Evolutionary conservation across 2,329 filamentous ascomycete genomes (phyloP).

Genomic region (Colletotrichum navitas): DNA sequence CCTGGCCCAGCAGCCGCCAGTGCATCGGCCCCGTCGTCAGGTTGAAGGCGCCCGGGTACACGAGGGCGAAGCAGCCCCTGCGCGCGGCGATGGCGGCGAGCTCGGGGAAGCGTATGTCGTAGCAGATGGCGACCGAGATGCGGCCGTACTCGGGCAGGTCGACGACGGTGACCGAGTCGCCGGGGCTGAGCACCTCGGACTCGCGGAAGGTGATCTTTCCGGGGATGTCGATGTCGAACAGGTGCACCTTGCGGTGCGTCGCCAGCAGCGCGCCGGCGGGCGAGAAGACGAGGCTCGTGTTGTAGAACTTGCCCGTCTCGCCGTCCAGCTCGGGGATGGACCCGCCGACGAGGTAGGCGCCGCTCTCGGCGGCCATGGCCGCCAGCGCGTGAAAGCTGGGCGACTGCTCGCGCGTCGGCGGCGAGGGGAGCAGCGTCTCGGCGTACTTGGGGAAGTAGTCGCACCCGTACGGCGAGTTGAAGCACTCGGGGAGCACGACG

Average conservation of each 20-base stretch:
- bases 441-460: constrained; percentile 92
- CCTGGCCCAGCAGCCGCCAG: constrained; percentile 87
- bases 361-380: constrained; percentile 81
- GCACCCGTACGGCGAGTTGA: constrained; percentile 97
- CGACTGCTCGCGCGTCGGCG: constrained; percentile 76
- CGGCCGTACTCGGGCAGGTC: constrained; percentile 90
- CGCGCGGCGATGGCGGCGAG: constrained; percentile 89
- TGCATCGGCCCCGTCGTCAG: constrained; percentile 91
- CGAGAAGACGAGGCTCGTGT: constrained; percentile 87
- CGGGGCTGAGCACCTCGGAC: constrained; percentile 87
- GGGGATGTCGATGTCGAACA: constrained; percentile 98
- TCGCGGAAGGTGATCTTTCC: constrained; percentile 94
- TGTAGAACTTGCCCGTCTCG: constrained; percentile 78
- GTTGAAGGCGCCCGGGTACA: constrained; percentile 99
- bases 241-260: constrained; percentile 91
- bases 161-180: constrained; percentile 86
- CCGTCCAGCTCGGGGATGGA: constrained; percentile 87
- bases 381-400: constrained; percentile 90
- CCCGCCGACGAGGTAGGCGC: constrained; percentile 87
- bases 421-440: constrained; percentile 84
- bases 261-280: constrained; percentile 85
- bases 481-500: constrained; percentile 96
- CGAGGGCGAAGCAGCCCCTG: constrained; percentile 84
- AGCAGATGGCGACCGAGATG: constrained; percentile 93
- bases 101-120: constrained; percentile 97